phyloP scores from a whole-genome alignment of 2,329 filamentous ascomycete genomes.

The Ustulina deusta region DNA sequence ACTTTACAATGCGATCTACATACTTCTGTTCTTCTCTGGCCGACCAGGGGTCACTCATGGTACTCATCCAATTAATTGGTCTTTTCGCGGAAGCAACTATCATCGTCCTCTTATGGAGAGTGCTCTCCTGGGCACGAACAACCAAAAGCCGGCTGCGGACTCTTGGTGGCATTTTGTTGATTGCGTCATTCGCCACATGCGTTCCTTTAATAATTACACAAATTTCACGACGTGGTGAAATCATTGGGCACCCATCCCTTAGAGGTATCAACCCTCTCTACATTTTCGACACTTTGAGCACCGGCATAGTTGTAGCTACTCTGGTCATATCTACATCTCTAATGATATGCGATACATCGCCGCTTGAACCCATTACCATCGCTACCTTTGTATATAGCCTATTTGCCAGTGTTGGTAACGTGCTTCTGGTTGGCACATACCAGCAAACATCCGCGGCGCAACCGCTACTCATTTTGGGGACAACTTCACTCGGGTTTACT shows the following conservation, averaged over 20 bases:
- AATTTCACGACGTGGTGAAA: constrained; percentile 47
- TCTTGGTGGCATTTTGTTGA: constrained; percentile 57
- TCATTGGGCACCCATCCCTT: constrained; percentile 45
- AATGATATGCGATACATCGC: constrained; percentile 61
- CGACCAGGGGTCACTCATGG: constrained; percentile 55
- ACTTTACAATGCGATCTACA: constrained; percentile 59
- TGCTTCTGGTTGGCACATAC: constrained; percentile 59
- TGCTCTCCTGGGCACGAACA: constrained; percentile 64
- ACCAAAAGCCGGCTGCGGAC: constrained; percentile 61
- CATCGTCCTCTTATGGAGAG: constrained; percentile 62
- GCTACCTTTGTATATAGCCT: constrained; percentile 60
- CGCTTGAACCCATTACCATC: constrained; percentile 57
- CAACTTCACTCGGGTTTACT: constrained; percentile 57
- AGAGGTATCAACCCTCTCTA: constrained; percentile 59
- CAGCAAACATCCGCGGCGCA: constrained; percentile 55
- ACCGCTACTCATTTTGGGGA: constrained; percentile 55
- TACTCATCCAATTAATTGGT: constrained; percentile 59
- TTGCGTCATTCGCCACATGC: constrained; percentile 55
- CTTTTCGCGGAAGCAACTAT: constrained; percentile 61
- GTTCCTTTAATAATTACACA: constrained; percentile 54
- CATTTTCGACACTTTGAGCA: constrained; percentile 61
- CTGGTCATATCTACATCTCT: constrained; percentile 60
- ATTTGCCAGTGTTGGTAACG: constrained; percentile 52
- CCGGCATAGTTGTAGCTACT: constrained; percentile 60
- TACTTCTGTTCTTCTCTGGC: constrained; percentile 62